Evolutionary conservation across 768 basidiomycete species (phyloP).

Genomic region (Trametes coccinea): DNA sequence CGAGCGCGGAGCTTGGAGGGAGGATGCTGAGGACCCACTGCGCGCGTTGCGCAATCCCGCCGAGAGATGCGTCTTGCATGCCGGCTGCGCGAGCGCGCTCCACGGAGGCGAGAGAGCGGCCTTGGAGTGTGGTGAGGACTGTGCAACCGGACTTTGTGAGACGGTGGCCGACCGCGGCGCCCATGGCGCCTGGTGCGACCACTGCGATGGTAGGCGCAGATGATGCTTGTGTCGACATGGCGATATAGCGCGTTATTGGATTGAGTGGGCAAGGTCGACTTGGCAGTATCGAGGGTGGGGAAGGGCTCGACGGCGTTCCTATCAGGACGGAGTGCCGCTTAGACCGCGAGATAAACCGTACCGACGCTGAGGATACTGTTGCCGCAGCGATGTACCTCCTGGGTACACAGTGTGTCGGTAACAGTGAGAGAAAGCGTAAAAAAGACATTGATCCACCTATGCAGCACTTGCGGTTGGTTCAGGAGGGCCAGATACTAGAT

Average conservation of each 20-base stretch:
- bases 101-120: conserved; percentile 52
- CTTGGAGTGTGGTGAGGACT: conserved; percentile 56
- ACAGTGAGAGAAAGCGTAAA: too few species aligned
- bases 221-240: conserved; percentile 2
- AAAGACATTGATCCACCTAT: too few species aligned
- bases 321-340: too few species aligned
- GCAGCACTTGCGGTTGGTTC: too few species aligned
- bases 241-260: neutral
- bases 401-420: too few species aligned
- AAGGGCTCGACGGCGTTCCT: too few species aligned
- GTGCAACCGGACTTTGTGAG: conserved; percentile 49
- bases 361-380: too few species aligned
- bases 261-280: neutral
- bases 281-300: too few species aligned
- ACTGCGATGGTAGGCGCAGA: conserved; percentile 40
- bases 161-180: conserved; percentile 51
- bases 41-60: conserved; percentile 39
- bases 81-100: conserved; percentile 52
- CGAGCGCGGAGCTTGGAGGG: conserved; percentile 52
- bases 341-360: too few species aligned
- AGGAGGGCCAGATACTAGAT: too few species aligned
- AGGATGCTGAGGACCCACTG: conserved; percentile 57
- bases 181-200: conserved; percentile 61
- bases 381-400: too few species aligned
- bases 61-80: conserved; percentile 44